Evolutionary conservation across 2,329 filamentous ascomycete genomes (phyloP).

Genomic region (Xylaria sp.): DNA sequence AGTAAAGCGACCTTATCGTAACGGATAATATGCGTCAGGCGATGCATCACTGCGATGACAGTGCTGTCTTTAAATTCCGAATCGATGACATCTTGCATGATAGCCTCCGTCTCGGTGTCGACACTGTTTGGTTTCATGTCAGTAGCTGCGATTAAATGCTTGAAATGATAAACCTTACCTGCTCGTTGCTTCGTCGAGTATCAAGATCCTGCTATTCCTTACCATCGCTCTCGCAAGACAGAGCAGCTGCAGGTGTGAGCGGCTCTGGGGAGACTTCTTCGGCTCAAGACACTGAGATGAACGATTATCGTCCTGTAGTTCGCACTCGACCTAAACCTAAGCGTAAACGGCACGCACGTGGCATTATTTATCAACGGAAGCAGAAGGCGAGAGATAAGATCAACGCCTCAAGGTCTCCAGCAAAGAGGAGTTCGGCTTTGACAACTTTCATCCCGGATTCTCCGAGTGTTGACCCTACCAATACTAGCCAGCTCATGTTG

Average conservation of each 20-base stretch:
- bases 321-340: constrained; percentile 13
- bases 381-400: constrained; percentile 17
- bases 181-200: constrained; percentile 36
- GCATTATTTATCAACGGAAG: constrained; percentile 18
- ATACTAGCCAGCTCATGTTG: constrained; percentile 17
- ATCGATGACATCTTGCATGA: constrained; percentile 36
- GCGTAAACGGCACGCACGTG: constrained; percentile 13
- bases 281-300: constrained; percentile 17
- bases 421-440: constrained; percentile 15
- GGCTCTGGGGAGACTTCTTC: constrained; percentile 18
- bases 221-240: constrained; percentile 32
- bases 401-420: constrained; percentile 13
- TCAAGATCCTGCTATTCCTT: constrained; percentile 27
- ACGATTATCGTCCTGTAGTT: constrained; percentile 18
- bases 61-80: constrained; percentile 30
- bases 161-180: constrained; percentile 26
- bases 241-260: constrained; percentile 28
- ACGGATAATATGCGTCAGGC: constrained; percentile 26
- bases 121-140: constrained; percentile 26
- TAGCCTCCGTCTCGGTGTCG: constrained; percentile 31
- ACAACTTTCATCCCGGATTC: constrained; percentile 17
- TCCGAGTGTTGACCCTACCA: constrained; percentile 14
- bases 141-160: constrained; percentile 14
- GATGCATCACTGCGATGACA: constrained; percentile 33
- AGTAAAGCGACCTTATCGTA: constrained; percentile 32